Conservation (phyloP, 139 green algal genomes). For the Chlorella sp. region DNA sequence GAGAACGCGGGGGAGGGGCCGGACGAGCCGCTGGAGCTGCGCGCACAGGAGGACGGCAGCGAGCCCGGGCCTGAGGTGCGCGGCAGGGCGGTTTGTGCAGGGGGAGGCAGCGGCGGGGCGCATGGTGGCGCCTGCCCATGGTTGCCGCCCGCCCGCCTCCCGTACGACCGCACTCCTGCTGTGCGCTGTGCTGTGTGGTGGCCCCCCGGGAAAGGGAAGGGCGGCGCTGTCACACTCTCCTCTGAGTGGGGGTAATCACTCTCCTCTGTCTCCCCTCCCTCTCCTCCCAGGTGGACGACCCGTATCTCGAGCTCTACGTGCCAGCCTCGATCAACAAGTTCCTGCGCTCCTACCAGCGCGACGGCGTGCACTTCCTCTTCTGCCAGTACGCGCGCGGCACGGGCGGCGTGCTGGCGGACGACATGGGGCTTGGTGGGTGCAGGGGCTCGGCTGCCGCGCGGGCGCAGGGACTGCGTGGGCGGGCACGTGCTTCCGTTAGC, state of each 20-base stretch:
- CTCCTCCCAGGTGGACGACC: not conserved
- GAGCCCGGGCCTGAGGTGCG: not conserved
- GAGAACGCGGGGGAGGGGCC: constrained; percentile 24
- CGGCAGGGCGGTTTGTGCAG: too few species aligned
- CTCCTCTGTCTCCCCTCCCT: too few species aligned
- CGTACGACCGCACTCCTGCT: not conserved
- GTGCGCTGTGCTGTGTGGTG: not conserved
- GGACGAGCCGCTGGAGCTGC: constrained; percentile 27
- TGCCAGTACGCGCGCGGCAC: constrained; percentile 42
- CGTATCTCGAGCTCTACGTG: constrained; percentile 28
- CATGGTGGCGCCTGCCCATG: too few species aligned
- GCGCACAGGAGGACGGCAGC: constrained; percentile 13
- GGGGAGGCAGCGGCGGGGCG: too few species aligned
- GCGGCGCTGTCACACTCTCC: too few species aligned
- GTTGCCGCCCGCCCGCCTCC: too few species aligned
- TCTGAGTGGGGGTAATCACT: too few species aligned
- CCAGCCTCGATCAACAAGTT: constrained; percentile 52
- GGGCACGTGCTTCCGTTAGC: too few species aligned
- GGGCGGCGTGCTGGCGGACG: constrained; percentile 68
- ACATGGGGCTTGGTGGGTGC: constrained; percentile 62
- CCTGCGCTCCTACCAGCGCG: constrained; percentile 63
- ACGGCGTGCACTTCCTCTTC: constrained; percentile 67
- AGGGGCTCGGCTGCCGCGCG: too few species aligned
- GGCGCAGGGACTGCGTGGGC: too few species aligned
- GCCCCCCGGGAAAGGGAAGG: not conserved